These are phyloP conservation scores for Phialophora macrospora DNA, from an alignment of 2,329 filamentous ascomycete species.

Conservation along the genomic window DNA sequence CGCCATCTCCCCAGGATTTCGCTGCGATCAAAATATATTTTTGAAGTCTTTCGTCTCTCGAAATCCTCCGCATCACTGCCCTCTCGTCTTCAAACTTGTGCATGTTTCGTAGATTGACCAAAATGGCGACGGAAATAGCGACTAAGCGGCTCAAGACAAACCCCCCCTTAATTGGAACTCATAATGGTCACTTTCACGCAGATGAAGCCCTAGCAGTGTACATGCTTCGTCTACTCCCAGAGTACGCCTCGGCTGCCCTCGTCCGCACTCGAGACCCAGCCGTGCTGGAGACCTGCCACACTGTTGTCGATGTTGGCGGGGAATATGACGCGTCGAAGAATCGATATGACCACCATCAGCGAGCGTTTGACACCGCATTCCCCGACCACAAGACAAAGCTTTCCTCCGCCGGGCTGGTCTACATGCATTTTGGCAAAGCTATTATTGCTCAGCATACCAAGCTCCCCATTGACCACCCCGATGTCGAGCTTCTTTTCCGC, in stretches of 20 bases:
- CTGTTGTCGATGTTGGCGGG: conserved; percentile 96
- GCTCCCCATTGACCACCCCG: conserved; percentile 64
- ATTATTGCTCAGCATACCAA: conserved; percentile 74
- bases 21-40: conserved; percentile 3
- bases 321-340: conserved; percentile 78
- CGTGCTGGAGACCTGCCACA: conserved; percentile 80
- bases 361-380: conserved; percentile 84
- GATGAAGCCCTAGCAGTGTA: conserved; percentile 97
- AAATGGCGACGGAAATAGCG: conserved; percentile 69
- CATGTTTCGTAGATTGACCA: conserved; percentile 53
- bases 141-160: conserved; percentile 84
- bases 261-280: conserved; percentile 86
- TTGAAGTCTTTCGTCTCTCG: background rate
- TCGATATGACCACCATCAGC: conserved; percentile 97
- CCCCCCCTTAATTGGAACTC: conserved; percentile 79
- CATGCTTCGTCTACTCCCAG: conserved; percentile 86
- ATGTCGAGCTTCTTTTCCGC: conserved; percentile 76
- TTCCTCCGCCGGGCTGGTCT: conserved; percentile 90
- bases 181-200: conserved; percentile 98
- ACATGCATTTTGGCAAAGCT: conserved; percentile 88
- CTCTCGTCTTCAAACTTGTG: conserved; percentile 13
- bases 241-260: conserved; percentile 74
- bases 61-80: conserved; percentile 2
- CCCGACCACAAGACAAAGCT: conserved; percentile 84
- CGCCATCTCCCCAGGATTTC: conserved; percentile 18